Base-by-base conservation (phyloP, 1,284 basidiomycete genomes). In the Exobasidium rhododendri region DNA sequence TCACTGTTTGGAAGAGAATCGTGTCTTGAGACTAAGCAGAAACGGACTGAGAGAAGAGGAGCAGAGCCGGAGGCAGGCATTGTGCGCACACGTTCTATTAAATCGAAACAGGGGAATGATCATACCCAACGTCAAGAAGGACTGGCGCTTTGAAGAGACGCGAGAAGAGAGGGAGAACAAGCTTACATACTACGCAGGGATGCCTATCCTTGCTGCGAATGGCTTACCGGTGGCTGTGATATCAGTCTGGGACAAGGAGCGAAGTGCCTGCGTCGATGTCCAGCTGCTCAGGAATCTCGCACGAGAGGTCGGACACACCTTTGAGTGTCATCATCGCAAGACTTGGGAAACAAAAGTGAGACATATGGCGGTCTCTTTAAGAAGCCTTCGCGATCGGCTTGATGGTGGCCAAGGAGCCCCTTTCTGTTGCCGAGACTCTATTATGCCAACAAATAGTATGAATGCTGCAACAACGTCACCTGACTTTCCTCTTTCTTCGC, bases 61-160 rank as follows among this genome's bases (percentile, higher is more conserved):
- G 24, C 17, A 17, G 10, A 22, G 44, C 24, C 17, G 44, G 24
- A 45, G 44, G 10, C 44, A 45, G 24, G 17, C 44, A 45, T 17
- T 45, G 17, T 45, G 44, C 24, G 44, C 44, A 45, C 44, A 45
- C 24, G 24, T 22, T 3, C 17, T 45, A 3, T 45, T 45, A 10
- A 45, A 45, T 45, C 44, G 44, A n/a, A 45, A 45, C 44, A 4
- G 17, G 44, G 44, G 44, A 45, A 45, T 45, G 44, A 17, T n/a
- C 17, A 10, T 45, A 3, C 24, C 17, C 10, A 45, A 45, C 44
- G 17, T 45, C 24, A 17, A 22, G 3, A 22, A 45, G 24, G 44
- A 45, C 24, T 45, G 44, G 44, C 3, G 44, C 3, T 45, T 45
- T 22, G 24, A 45, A 45, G n/a, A n/a, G 17, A 45, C 44, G n/a